Evolutionary conservation across 2,329 filamentous ascomycete species (phyloP).

Genomic region (Xylaria arbuscula): DNA sequence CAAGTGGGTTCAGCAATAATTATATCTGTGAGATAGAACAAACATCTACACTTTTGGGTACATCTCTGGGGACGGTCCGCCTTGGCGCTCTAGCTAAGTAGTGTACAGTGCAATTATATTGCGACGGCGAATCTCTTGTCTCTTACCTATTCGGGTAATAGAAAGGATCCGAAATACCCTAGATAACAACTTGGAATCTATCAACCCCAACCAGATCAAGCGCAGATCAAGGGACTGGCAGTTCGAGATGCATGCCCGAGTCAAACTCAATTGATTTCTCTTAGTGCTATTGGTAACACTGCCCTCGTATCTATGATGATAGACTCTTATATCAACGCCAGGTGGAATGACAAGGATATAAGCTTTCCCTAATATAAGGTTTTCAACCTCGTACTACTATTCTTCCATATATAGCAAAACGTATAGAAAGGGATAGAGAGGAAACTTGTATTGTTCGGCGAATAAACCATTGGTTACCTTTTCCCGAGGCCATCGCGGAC

Average conservation of each 20-base stretch:
- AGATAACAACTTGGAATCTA: constrained; percentile 17
- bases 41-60: neutral
- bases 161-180: constrained; percentile 4
- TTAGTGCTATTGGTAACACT: constrained; percentile 7
- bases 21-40: constrained; percentile 11
- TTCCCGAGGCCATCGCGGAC: neutral
- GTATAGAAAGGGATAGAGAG: neutral
- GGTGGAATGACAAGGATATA: too few species aligned
- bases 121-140: constrained; percentile 20
- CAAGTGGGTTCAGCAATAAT: neutral
- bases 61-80: constrained; percentile 17
- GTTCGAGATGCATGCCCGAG: constrained; percentile 25
- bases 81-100: constrained; percentile 22
- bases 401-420: neutral
- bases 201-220: constrained; percentile 32
- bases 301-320: neutral
- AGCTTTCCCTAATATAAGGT: neutral
- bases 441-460: neutral
- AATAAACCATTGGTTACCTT: neutral
- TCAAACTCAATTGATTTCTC: constrained; percentile 4
- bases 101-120: constrained; percentile 21
- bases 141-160: constrained; percentile 32
- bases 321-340: neutral
- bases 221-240: constrained; percentile 8
- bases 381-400: neutral